A percentile compares a stretch with the other conserved stretches of the same genome.
These are phyloP conservation scores for Oenanthe sinensis DNA, from an alignment of 129 eudicot genomes.

Conservation along the genomic window DNA sequence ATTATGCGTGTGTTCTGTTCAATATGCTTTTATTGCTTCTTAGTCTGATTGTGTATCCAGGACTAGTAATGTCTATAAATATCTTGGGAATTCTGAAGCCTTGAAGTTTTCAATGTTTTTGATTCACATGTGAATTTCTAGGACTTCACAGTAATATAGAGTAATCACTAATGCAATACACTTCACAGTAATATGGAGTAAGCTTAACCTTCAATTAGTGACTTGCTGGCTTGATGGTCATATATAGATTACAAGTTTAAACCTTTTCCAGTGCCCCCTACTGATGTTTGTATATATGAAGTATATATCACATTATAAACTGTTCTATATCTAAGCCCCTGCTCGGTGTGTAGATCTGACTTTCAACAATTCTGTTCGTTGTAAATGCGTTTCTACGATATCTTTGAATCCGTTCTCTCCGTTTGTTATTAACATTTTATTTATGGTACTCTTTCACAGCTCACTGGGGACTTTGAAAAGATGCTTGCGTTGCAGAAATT, in stretches of 20 bases:
- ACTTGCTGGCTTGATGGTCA: neutral
- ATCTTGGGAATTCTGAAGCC: neutral
- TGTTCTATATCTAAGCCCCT: neutral
- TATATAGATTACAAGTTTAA: neutral
- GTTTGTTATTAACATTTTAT: slow-evolving; percentile 14
- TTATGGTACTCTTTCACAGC: slow-evolving; percentile 26
- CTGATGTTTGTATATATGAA: neutral
- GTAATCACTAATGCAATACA: neutral
- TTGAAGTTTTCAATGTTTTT: neutral
- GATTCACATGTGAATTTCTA: neutral
- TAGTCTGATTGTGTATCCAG: neutral
- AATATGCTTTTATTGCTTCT: neutral
- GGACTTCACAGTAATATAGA: neutral
- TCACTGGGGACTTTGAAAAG: slow-evolving; percentile 78
- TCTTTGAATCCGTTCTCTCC: neutral
- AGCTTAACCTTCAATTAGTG: neutral
- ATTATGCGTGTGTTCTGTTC: neutral
- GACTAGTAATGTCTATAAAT: neutral
- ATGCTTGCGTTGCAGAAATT: slow-evolving; percentile 74
- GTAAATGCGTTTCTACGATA: no score
- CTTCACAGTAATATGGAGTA: no score
- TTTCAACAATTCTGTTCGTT: neutral
- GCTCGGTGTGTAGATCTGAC: neutral
- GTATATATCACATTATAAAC: neutral
- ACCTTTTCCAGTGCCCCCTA: neutral